These are phyloP conservation scores for Ogataea populi-albae DNA, from an alignment of 805 yeast genomes.

Conservation along the genomic window DNA sequence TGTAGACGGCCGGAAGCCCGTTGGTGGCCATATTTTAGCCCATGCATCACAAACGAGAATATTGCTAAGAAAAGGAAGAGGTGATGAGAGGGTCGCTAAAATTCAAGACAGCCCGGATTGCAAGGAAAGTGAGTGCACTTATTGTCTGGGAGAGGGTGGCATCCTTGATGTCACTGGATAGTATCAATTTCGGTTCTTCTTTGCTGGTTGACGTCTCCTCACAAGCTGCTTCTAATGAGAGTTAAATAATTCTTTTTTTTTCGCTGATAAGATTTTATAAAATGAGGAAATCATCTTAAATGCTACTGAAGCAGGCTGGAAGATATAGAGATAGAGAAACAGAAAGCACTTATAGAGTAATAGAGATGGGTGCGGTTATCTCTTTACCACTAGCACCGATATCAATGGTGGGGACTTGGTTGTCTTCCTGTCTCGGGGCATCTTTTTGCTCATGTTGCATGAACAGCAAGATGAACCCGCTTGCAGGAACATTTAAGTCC, in stretches of 20 bases:
- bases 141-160: constrained; percentile 54
- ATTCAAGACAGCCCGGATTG: constrained; percentile 79
- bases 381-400: constrained; percentile 67
- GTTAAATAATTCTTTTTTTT: too few species aligned
- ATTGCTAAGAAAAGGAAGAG: constrained; percentile 69
- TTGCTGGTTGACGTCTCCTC: too few species aligned
- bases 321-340: too few species aligned
- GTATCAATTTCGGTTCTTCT: too few species aligned
- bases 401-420: constrained; percentile 54
- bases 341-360: too few species aligned
- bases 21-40: constrained; percentile 80
- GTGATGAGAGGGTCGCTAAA: constrained; percentile 77
- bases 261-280: too few species aligned
- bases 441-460: constrained; percentile 68
- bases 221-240: too few species aligned
- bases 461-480: constrained; percentile 31
- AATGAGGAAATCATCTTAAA: too few species aligned
- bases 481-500: constrained; percentile 52
- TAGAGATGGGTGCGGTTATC: constrained; percentile 63
- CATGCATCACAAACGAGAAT: constrained; percentile 80
- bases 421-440: constrained; percentile 79
- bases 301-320: too few species aligned
- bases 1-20: constrained; percentile 81
- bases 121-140: constrained; percentile 78
- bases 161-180: constrained; percentile 15